phyloP scores from a whole-genome alignment of 371 early-diverging fungal species.

The Circinella minor region DNA sequence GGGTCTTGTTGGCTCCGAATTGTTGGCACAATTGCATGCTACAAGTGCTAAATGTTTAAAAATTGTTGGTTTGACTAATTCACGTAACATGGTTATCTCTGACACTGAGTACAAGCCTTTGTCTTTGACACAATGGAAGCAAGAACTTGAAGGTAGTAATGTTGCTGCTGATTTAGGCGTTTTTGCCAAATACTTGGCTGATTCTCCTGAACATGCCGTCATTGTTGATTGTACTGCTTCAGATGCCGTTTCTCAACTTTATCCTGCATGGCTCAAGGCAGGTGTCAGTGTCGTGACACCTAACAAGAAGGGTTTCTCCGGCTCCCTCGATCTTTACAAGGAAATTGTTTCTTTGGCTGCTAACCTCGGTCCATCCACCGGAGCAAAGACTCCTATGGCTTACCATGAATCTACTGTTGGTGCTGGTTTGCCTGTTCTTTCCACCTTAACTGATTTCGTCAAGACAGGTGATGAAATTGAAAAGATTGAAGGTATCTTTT shows the following conservation, averaged over 20 bases:
- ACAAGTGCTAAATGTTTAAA: slow-evolving; percentile 41
- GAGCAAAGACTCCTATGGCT: slow-evolving; percentile 55
- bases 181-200: slow-evolving; percentile 60
- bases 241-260: slow-evolving; percentile 76
- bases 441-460: slow-evolving; percentile 88
- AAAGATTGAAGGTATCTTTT: slow-evolving; percentile 95
- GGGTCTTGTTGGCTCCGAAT: slow-evolving; percentile 91
- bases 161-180: slow-evolving; percentile 44
- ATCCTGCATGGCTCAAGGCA: slow-evolving; percentile 80
- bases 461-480: slow-evolving; percentile 90
- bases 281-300: slow-evolving; percentile 94
- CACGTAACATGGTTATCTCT: slow-evolving; percentile 67
- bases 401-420: slow-evolving; percentile 98
- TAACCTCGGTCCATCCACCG: slow-evolving; percentile 20
- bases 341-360: slow-evolving; percentile 66
- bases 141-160: slow-evolving; percentile 26
- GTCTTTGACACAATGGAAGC: slow-evolving; percentile 37
- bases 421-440: slow-evolving; percentile 96
- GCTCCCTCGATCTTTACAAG: slow-evolving; percentile 69
- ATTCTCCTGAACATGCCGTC: slow-evolving; percentile 56
- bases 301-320: slow-evolving; percentile 97
- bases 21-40: slow-evolving; percentile 72
- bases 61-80: slow-evolving; percentile 70
- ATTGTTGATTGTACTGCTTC: slow-evolving; percentile 94
- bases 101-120: slow-evolving; percentile 39